Base-by-base conservation (phyloP, 2,329 filamentous ascomycete species). In the Fusarium sp. region DNA sequence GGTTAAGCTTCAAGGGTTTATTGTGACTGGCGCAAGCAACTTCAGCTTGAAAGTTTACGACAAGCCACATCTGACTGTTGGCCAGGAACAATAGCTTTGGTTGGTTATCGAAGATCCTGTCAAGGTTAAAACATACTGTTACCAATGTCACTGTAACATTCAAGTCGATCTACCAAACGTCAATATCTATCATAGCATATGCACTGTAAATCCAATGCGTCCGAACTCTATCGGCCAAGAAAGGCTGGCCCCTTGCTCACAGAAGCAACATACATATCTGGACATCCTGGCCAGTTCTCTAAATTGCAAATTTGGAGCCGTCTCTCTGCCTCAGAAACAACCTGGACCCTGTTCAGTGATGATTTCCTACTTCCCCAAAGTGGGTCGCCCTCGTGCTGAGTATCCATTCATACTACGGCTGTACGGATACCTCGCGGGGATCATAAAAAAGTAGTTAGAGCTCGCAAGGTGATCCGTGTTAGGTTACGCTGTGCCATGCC, bases 181-280 rank as follows among this genome's bases (percentile, higher is more conserved):
- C 43, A 48, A 9, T 35, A 42, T 56, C 46, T 55, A 51, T 51
- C 15, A 61, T 33, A 33, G 17, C 17, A 4, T 17, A 33, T 67
- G 52, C 49, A 39, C 31, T 49, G 43, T 45, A 36, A 54, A 63
- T 47, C 58, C 66, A 62, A 36, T 27, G 25, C 50, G 31, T 56
- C 60, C 63, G 66, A 57, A 68, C 62, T 66, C 43, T 59, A 54
- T 63, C 51, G 48, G 42, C 51, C 54, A 49, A 66, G 40, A 51
- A 46, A 66, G 40, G 25, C 29, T 35, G 41, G 21, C 17, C 33
- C 50, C 56, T 47, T 64, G 37, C 36, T 21, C 23, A 37, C 29
- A n/a, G n/a, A 20, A 25, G n/a, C 39, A 47, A 35, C 40, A 37
- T 50, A 35, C 40, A 37, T 50, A 56, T 46, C 49, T 62, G 21